phyloP scores from a whole-genome alignment of 1,139 yeast genomes.

The Hansenula anomala region DNA sequence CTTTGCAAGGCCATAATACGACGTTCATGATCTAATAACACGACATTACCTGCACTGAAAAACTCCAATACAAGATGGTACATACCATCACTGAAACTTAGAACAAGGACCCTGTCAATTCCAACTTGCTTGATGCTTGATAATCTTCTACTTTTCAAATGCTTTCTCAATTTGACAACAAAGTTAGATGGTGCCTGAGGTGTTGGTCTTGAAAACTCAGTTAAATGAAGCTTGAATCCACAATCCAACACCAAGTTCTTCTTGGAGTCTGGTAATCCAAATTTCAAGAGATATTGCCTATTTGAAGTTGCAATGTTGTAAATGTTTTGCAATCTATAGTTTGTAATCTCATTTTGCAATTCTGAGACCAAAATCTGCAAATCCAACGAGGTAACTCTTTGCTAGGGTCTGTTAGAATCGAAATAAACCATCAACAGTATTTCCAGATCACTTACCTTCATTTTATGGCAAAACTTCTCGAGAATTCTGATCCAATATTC shows the following conservation, averaged over 20 bases:
- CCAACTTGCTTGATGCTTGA: constrained; percentile 70
- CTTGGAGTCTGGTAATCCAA: constrained; percentile 81
- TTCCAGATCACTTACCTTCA: constrained; percentile 1
- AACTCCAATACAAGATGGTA: constrained; percentile 82
- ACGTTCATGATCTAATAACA: constrained; percentile 64
- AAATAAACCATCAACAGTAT: too few relatives aligned
- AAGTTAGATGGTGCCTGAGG: constrained; percentile 82
- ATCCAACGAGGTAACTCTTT: constrained; percentile 83
- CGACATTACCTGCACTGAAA: constrained; percentile 90
- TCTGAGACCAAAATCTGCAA: constrained; percentile 69
- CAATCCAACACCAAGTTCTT: constrained; percentile 74
- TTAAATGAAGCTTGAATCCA: constrained; percentile 76
- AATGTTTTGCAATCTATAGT: constrained; percentile 76
- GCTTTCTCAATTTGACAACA: constrained; percentile 81
- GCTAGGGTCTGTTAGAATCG: constrained; percentile 42
- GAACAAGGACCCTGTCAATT: constrained; percentile 72
- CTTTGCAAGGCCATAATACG: constrained; percentile 74
- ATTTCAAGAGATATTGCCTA: constrained; percentile 74
- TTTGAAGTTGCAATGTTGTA: constrained; percentile 73
- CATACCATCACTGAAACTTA: constrained; percentile 78
- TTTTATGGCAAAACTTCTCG: too few relatives aligned
- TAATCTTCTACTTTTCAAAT: constrained; percentile 73
- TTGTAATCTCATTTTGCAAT: constrained; percentile 47
- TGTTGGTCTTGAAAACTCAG: constrained; percentile 76
- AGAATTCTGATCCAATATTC: too few relatives aligned